A percentile compares a stretch with the other conserved stretches of the same genome.
Conservation (phyloP, 2,329 filamentous ascomycete genomes). For the Fusarium goolgardi region DNA sequence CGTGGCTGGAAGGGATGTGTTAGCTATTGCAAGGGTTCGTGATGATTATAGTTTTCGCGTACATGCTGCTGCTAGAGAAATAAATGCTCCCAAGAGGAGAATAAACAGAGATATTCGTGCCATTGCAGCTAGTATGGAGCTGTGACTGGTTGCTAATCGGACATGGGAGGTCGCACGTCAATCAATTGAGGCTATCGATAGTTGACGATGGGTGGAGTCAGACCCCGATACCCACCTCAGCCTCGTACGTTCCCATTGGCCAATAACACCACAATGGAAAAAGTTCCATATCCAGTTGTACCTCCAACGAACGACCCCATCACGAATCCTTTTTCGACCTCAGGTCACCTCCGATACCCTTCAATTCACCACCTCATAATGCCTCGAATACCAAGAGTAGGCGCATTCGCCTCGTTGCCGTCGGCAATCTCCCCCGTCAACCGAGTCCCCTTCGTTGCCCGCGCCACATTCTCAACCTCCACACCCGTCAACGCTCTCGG, state of each 20-base stretch:
- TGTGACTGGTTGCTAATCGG: conserved; percentile 10
- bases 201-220: conserved; percentile 26
- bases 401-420: conserved; percentile 51
- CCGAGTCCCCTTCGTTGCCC: conserved; percentile 46
- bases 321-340: conserved; percentile 31
- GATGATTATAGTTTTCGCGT: conserved; percentile 37
- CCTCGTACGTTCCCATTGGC: conserved; percentile 47
- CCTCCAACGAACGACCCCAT: conserved; percentile 15
- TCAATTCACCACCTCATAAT: conserved; percentile 47
- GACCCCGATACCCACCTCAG: conserved; percentile 25
- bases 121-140: conserved; percentile 50
- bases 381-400: conserved; percentile 57
- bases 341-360: conserved; percentile 7
- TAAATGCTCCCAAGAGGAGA: conserved; percentile 53
- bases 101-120: conserved; percentile 54
- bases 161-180: conserved; percentile 31
- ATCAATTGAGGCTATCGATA: conserved; percentile 41
- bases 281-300: conserved; percentile 44
- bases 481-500: conserved; percentile 42
- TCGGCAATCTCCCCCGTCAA: conserved; percentile 42
- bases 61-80: conserved; percentile 58
- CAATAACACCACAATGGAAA: conserved; percentile 40
- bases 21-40: conserved; percentile 8
- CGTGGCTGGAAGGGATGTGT: conserved; percentile 59
- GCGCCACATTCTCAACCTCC: conserved; percentile 52